These are phyloP conservation scores for Brasenia schreberi DNA, from an alignment of 164 flowering plant species.

Conservation along the genomic window DNA sequence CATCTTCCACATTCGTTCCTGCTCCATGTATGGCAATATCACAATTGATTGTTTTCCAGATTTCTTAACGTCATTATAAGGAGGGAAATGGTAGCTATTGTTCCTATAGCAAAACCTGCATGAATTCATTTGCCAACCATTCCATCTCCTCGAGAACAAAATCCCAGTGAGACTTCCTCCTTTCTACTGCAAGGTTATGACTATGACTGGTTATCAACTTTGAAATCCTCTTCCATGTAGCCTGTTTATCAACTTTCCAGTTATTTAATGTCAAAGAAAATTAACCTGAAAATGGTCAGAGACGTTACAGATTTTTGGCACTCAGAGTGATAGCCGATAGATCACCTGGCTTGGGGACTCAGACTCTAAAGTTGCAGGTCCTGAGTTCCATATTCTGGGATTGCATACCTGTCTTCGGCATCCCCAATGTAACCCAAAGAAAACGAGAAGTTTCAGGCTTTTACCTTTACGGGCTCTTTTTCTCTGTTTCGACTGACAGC, in stretches of 20 bases:
- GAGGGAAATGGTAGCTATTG: not conserved
- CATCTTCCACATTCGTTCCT: conserved; percentile 95
- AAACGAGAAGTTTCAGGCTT: not conserved
- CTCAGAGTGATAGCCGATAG: too few species aligned
- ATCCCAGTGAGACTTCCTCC: conserved; percentile 83
- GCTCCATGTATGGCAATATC: not conserved
- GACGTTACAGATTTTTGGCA: not conserved
- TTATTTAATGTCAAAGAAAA: conserved; percentile 1
- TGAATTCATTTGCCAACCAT: conserved; percentile 98
- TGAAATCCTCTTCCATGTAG: conserved; percentile 1
- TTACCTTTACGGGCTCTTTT: conserved; percentile 41
- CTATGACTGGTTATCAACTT: too few species aligned
- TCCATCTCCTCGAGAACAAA: conserved; percentile 96
- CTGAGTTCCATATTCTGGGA: too few species aligned
- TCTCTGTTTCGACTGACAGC: conserved; percentile 5
- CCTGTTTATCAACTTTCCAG: not conserved
- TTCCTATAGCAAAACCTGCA: conserved; percentile 46
- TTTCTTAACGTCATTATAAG: too few species aligned
- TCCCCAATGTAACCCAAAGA: too few species aligned
- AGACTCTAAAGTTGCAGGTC: too few species aligned
- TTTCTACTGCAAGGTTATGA: conserved; percentile 19
- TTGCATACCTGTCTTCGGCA: too few species aligned
- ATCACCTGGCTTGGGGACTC: too few species aligned
- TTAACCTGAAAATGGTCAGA: not conserved
- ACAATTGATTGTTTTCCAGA: not conserved